Conservation (phyloP, 345 rosid genomes). For the Eucalyptus globulus region DNA sequence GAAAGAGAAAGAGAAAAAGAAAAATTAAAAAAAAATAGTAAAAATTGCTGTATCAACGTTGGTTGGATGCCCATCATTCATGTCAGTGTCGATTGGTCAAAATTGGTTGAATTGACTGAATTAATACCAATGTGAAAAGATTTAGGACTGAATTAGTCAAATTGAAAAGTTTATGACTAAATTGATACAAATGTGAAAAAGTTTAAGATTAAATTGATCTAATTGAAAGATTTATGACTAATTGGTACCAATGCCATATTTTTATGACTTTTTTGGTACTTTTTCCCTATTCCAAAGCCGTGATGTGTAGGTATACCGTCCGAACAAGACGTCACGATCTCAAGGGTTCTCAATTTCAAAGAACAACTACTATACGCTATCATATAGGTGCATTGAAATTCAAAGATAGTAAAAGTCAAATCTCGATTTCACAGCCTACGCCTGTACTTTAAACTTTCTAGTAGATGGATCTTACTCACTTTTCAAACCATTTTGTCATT, state of each 20-base stretch:
- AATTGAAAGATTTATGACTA: no score
- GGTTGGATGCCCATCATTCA: fast-evolving
- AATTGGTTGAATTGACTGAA: fast-evolving
- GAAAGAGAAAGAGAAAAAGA: no score
- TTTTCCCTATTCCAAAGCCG: neutral
- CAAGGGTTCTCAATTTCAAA: neutral
- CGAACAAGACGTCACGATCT: neutral
- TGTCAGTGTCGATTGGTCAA: fast-evolving
- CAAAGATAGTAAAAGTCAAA: neutral
- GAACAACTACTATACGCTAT: fast-evolving
- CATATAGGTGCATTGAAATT: neutral
- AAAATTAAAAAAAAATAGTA: no score
- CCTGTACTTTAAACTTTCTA: neutral
- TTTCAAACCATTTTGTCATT: neutral
- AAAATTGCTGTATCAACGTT: no score
- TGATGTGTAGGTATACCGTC: fast-evolving
- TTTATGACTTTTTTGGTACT: no score
- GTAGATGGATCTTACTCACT: neutral
- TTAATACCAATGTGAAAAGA: no score
- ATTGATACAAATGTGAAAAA: no score
- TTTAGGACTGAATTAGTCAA: no score
- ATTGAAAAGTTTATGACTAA: no score
- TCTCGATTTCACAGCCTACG: neutral
- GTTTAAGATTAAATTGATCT: no score
- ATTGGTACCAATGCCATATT: fast-evolving